Evolutionary conservation across 2,329 filamentous ascomycete genomes (phyloP).

Genomic region (Aschersonia sp.): DNA sequence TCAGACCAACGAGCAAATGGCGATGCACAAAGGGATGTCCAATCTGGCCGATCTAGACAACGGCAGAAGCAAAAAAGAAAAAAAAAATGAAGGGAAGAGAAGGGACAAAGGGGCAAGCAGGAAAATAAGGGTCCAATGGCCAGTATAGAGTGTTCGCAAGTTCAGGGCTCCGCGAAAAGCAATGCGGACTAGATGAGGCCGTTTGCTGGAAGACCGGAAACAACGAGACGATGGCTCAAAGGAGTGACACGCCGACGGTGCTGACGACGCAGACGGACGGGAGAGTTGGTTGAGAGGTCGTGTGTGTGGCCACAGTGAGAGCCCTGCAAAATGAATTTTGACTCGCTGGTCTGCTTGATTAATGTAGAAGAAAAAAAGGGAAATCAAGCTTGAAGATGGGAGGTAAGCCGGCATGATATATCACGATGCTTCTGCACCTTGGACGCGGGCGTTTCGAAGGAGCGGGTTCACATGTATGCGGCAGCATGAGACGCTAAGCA

Average conservation of each 20-base stretch:
- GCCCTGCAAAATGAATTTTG: too few relatives aligned
- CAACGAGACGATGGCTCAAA: neutral
- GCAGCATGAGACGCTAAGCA: neutral
- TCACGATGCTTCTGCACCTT: neutral
- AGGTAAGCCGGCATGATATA: neutral
- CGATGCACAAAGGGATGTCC: neutral
- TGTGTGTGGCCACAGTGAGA: too few relatives aligned
- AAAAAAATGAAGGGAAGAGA: neutral
- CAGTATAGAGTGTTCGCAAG: neutral
- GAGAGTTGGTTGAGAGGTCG: neutral
- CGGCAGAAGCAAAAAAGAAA: conserved; percentile 1
- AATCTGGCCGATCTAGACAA: conserved; percentile 1
- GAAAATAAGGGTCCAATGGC: neutral
- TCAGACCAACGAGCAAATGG: neutral
- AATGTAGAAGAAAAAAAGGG: neutral
- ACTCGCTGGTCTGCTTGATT: too few relatives aligned
- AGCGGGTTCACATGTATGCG: neutral
- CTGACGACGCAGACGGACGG: neutral
- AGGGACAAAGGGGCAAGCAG: neutral
- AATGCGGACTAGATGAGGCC: neutral
- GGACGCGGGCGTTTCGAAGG: neutral
- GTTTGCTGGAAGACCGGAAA: too few relatives aligned
- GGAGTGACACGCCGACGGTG: conserved; percentile 3
- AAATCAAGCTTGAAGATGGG: neutral
- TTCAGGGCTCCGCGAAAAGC: neutral